Evolutionary conservation across 352 stramenopile genomes (phyloP).

Genomic region (Pythium apleroticum): DNA sequence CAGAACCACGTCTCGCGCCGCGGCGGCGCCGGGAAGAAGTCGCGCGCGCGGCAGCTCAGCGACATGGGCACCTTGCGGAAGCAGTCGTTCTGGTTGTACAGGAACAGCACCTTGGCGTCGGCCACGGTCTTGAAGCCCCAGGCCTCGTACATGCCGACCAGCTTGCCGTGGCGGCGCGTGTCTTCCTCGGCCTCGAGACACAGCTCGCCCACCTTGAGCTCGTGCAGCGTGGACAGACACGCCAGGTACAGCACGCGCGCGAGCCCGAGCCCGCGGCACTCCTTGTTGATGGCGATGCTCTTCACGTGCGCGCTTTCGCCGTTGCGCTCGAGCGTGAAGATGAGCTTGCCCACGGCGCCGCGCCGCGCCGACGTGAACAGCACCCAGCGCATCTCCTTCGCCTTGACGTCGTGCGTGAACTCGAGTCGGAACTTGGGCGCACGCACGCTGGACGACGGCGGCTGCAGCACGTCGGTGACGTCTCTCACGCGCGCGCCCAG

Average conservation of each 20-base stretch:
- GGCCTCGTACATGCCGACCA: slow-evolving; percentile 68
- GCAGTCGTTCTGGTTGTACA: slow-evolving; percentile 84
- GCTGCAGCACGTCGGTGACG: slow-evolving; percentile 50
- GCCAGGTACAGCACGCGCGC: slow-evolving; percentile 78
- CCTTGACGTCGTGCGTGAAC: slow-evolving; percentile 62
- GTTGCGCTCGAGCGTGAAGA: slow-evolving; percentile 75
- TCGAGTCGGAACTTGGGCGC: slow-evolving; percentile 62
- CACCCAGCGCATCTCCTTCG: slow-evolving; percentile 82
- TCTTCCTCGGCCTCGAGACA: slow-evolving; percentile 38
- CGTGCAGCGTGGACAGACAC: slow-evolving; percentile 58
- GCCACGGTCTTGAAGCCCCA: slow-evolving; percentile 65
- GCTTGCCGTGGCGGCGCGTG: slow-evolving; percentile 35
- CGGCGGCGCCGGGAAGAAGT: slow-evolving; percentile 49
- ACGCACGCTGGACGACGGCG: not conserved
- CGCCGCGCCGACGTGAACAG: slow-evolving; percentile 68
- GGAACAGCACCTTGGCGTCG: slow-evolving; percentile 69
- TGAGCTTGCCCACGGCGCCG: slow-evolving; percentile 72
- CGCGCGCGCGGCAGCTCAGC: slow-evolving; percentile 40
- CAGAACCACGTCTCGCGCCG: slow-evolving; percentile 64
- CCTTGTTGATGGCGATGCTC: slow-evolving; percentile 64
- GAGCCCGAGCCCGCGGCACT: slow-evolving; percentile 69
- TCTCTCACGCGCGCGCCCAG: slow-evolving; percentile 36
- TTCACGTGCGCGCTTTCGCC: slow-evolving; percentile 67
- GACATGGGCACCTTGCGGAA: slow-evolving; percentile 86
- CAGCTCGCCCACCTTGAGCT: slow-evolving; percentile 49